Conservation (phyloP, 1,284 basidiomycete species). For the Leccinum griseonigrum region DNA sequence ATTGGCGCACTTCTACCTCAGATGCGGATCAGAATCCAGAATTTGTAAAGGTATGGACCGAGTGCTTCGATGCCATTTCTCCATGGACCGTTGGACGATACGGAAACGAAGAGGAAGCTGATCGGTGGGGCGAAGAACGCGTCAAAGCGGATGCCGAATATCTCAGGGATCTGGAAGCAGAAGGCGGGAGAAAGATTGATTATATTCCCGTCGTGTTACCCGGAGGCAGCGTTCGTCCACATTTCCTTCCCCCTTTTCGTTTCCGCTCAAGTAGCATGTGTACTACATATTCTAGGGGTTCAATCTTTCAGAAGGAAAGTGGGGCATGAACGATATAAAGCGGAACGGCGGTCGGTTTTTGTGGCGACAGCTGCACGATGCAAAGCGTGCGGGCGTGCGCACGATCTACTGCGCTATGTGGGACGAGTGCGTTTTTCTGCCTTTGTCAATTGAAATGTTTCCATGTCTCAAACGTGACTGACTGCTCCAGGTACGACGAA, state of each 20-base stretch:
- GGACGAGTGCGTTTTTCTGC: constrained; percentile 61
- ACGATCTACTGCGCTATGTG: constrained; percentile 79
- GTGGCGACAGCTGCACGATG: constrained; percentile 73
- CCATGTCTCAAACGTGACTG: constrained; percentile 2
- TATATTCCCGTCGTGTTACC: constrained; percentile 76
- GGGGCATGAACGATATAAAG: constrained; percentile 64
- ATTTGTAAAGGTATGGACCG: constrained; percentile 63
- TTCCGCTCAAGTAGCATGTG: neutral
- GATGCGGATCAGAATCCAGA: constrained; percentile 66
- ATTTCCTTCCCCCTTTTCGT: neutral
- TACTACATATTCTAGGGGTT: constrained; percentile 44
- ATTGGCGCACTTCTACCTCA: constrained; percentile 64
- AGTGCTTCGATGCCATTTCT: constrained; percentile 71
- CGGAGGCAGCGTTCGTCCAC: constrained; percentile 63
- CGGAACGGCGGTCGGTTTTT: constrained; percentile 69
- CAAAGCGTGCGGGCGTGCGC: constrained; percentile 56
- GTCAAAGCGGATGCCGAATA: constrained; percentile 62
- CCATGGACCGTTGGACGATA: constrained; percentile 76
- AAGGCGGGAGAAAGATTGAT: constrained; percentile 53
- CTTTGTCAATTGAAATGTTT: neutral
- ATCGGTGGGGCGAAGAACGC: constrained; percentile 55
- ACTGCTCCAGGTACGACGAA: constrained; percentile 62
- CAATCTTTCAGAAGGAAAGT: constrained; percentile 65
- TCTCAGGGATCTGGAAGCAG: constrained; percentile 49
- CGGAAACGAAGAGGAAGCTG: constrained; percentile 52